Evolutionary conservation across 2,329 filamentous ascomycete genomes (phyloP).

Genomic region (Colletotrichum salicis): DNA sequence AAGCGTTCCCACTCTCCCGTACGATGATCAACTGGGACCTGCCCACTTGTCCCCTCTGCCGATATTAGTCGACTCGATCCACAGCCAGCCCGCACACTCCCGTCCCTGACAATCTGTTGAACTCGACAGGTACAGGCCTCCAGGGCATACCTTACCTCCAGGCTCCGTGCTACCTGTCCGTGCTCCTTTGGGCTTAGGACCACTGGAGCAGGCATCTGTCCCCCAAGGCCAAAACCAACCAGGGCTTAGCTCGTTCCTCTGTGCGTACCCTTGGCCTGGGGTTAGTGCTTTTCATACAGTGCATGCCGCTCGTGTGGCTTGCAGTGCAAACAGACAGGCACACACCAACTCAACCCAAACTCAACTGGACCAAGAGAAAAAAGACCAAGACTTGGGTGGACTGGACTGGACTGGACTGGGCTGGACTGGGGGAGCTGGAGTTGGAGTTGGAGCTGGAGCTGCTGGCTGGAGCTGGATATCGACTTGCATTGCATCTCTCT

Average conservation of each 20-base stretch:
- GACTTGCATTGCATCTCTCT: slow-evolving; percentile 4
- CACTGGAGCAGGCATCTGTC: neutral
- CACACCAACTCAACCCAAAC: neutral
- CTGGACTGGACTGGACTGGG: neutral
- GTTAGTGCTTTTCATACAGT: slow-evolving; percentile 23
- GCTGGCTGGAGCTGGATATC: neutral
- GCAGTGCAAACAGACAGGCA: slow-evolving; percentile 3
- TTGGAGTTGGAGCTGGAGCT: neutral
- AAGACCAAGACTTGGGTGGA: neutral
- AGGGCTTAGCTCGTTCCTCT: slow-evolving; percentile 12
- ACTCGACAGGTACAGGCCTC: neutral
- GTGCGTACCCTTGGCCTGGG: slow-evolving; percentile 5
- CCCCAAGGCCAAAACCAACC: slow-evolving; percentile 3
- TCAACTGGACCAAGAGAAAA: neutral
- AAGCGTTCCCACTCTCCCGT: slow-evolving; percentile 22
- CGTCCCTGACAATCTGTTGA: slow-evolving; percentile 26
- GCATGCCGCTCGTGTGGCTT: slow-evolving; percentile 16
- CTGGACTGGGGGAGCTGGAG: neutral
- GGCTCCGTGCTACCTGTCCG: neutral
- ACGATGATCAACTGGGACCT: slow-evolving; percentile 28
- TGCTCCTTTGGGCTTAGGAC: neutral
- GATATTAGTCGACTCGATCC: slow-evolving; percentile 27
- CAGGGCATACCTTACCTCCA: neutral
- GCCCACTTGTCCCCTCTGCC: slow-evolving; percentile 23
- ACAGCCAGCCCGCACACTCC: slow-evolving; percentile 21